Percentiles rank a stretch among this genome's conserved stretches.
phyloP scores from a whole-genome alignment of 2,329 filamentous ascomycete genomes.

The Pseudogymnoascus destructans region DNA sequence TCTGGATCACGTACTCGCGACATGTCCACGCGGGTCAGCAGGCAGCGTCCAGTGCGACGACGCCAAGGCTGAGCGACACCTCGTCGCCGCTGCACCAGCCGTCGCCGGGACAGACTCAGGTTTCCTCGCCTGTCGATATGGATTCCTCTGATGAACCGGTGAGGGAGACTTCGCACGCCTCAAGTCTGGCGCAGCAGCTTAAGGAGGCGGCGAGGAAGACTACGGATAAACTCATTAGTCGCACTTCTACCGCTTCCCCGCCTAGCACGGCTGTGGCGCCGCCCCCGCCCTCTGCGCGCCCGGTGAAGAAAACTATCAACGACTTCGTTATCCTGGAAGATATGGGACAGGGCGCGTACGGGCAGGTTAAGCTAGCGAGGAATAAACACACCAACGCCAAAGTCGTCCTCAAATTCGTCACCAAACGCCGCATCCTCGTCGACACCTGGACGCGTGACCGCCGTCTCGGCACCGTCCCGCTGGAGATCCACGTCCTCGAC shows the following conservation, averaged over 20 bases:
- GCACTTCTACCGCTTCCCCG: slow-evolving; percentile 9
- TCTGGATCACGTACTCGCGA: slow-evolving; percentile 95
- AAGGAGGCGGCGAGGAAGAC: slow-evolving; percentile 43
- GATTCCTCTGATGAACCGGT: slow-evolving; percentile 37
- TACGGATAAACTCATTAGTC: slow-evolving; percentile 38
- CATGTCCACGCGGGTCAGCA: slow-evolving; percentile 69
- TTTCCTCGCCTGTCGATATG: slow-evolving; percentile 43
- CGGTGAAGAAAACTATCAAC: slow-evolving; percentile 66
- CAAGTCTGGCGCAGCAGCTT: slow-evolving; percentile 41
- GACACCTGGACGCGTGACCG: slow-evolving; percentile 97
- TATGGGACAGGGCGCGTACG: slow-evolving; percentile 96
- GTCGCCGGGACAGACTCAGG: slow-evolving; percentile 57
- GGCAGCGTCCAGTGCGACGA: slow-evolving; percentile 44
- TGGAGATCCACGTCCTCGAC: slow-evolving; percentile 94
- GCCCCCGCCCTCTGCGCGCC: slow-evolving; percentile 24
- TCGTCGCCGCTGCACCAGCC: slow-evolving; percentile 66
- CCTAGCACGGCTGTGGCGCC: slow-evolving; percentile 18
- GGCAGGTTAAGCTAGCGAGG: slow-evolving; percentile 87
- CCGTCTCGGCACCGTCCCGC: slow-evolving; percentile 79
- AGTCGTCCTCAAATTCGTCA: slow-evolving; percentile 94
- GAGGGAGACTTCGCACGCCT: slow-evolving; percentile 29
- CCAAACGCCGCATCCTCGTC: slow-evolving; percentile 88
- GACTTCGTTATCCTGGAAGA: slow-evolving; percentile 92
- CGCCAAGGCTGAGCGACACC: slow-evolving; percentile 48
- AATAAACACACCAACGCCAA: slow-evolving; percentile 65